phyloP scores from a whole-genome alignment of 768 basidiomycete species.

The Lentinus brumalis region DNA sequence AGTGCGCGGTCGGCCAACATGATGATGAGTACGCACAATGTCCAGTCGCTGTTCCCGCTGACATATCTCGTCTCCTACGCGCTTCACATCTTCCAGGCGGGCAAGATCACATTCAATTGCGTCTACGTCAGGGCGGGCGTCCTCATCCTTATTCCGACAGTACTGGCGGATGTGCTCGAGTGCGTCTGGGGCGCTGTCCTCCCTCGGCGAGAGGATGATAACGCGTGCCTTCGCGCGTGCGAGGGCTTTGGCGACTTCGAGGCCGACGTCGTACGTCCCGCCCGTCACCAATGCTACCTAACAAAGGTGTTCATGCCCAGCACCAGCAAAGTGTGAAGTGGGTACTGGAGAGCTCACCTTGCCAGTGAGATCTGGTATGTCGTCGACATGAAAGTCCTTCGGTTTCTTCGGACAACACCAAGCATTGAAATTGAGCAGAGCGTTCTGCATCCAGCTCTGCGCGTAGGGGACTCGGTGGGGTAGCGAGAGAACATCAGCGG shows the following conservation, averaged over 20 bases:
- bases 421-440: background rate
- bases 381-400: background rate
- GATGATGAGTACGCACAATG: conserved; percentile 19
- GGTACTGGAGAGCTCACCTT: background rate
- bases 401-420: background rate
- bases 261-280: conserved; percentile 33
- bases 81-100: conserved; percentile 27
- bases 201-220: conserved; percentile 27
- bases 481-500: background rate
- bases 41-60: conserved; percentile 25
- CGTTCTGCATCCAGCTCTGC: background rate
- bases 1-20: background rate
- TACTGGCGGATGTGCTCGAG: conserved; percentile 25
- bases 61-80: conserved; percentile 29
- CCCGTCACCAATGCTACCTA: conserved; percentile 36
- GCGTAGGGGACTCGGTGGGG: background rate
- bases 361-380: conserved; percentile 7
- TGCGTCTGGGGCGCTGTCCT: conserved; percentile 29
- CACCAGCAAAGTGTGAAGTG: background rate
- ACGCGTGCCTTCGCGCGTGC: conserved; percentile 32
- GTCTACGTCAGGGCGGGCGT: conserved; percentile 19
- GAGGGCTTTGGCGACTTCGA: conserved; percentile 33
- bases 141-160: background rate
- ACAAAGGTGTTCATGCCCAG: background rate
- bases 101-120: conserved; percentile 34